phyloP scores from a whole-genome alignment of 2,329 filamentous ascomycete species.

The Ophiostoma angusticollis region DNA sequence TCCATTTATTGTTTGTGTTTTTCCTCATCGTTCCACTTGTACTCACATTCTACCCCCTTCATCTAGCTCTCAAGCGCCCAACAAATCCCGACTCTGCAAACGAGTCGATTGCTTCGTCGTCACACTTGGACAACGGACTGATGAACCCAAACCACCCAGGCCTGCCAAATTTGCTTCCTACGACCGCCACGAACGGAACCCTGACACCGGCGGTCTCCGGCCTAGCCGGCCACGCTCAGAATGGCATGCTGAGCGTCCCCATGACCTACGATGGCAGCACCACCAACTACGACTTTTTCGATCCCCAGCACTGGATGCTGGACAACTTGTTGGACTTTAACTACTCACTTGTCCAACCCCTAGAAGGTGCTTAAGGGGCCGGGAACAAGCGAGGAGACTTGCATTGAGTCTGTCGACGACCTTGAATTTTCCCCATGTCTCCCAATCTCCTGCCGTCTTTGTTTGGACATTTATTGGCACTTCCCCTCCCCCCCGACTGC shows the following conservation, averaged over 20 bases:
- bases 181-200: conserved; percentile 35
- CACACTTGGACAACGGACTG: conserved; percentile 49
- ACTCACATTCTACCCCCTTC: background rate
- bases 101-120: conserved; percentile 58
- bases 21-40: background rate
- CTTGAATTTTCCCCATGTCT: background rate
- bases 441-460: background rate
- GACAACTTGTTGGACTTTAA: conserved; percentile 76
- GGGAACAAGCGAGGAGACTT: background rate
- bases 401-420: background rate
- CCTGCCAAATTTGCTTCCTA: conserved; percentile 34
- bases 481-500: too few relatives aligned
- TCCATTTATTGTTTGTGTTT: background rate
- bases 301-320: conserved; percentile 86
- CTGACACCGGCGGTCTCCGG: conserved; percentile 37
- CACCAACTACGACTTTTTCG: conserved; percentile 66
- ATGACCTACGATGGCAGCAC: conserved; percentile 45
- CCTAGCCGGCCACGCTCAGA: conserved; percentile 30
- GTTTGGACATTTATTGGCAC: too few relatives aligned
- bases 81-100: conserved; percentile 72
- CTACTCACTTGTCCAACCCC: conserved; percentile 41
- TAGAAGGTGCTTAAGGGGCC: conserved; percentile 32
- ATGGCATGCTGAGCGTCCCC: conserved; percentile 32
- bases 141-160: conserved; percentile 32
- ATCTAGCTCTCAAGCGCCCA: conserved; percentile 65